Conservation (phyloP, 345 rosid genomes). For the Rhodomyrtus tomentosa region DNA sequence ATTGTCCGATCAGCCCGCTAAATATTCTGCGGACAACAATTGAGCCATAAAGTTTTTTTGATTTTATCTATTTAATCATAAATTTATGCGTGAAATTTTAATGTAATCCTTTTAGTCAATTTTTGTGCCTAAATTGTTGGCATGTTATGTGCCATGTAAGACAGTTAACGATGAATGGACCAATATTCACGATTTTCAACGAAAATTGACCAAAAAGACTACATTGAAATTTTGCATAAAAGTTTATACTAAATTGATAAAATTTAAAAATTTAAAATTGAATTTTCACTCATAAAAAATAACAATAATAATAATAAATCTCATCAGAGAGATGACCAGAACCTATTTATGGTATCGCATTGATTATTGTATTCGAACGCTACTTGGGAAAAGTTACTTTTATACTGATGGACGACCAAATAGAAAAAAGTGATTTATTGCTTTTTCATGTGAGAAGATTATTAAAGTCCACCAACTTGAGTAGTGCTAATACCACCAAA, state of each 20-base stretch:
- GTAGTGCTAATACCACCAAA: not conserved
- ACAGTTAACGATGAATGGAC: rapidly evolving
- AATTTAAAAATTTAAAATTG: not conserved
- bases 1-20: not conserved
- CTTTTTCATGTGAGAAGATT: not conserved
- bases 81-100: not conserved
- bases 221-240: not conserved
- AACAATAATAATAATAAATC: no score
- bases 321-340: not conserved
- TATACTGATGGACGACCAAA: not conserved
- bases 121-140: rapidly evolving
- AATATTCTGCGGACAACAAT: rapidly evolving
- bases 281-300: not conserved
- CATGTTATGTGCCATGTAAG: rapidly evolving
- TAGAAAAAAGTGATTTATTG: not conserved
- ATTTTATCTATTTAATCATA: not conserved
- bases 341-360: not conserved
- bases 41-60: rapidly evolving
- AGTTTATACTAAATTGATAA: rapidly evolving
- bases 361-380: not conserved
- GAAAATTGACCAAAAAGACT: not conserved
- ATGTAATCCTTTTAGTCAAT: rapidly evolving
- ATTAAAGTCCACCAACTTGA: not conserved
- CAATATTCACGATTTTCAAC: rapidly evolving
- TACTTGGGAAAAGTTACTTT: not conserved